Evolutionary conservation across 192 early-diverging fungal genomes (phyloP).

Genomic region (Coemansia umbellata): DNA sequence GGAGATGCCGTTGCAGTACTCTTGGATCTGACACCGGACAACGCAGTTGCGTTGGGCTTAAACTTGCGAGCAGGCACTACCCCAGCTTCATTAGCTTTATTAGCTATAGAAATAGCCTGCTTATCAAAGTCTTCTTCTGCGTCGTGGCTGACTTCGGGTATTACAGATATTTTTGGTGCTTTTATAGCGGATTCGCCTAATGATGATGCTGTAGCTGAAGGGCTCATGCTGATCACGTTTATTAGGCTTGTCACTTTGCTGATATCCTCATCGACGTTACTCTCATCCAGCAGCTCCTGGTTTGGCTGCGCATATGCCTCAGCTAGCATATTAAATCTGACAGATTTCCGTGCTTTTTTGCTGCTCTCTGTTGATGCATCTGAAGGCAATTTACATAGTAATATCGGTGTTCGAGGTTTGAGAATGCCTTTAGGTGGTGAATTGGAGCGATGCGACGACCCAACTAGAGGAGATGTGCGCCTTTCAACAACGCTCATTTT

Average conservation of each 20-base stretch:
- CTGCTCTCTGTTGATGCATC: background rate
- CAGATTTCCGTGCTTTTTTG: constrained; percentile 8
- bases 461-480: background rate
- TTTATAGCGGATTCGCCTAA: background rate
- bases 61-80: constrained; percentile 8
- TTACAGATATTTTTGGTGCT: background rate
- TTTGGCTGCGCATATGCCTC: constrained; percentile 4
- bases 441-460: background rate
- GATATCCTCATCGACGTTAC: constrained; percentile 16
- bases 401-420: constrained; percentile 5
- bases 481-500: constrained; percentile 15
- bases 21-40: constrained; percentile 5
- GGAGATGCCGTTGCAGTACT: background rate
- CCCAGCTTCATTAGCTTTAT: background rate
- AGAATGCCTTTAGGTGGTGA: constrained; percentile 20
- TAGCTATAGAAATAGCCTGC: background rate
- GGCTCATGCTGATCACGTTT: background rate
- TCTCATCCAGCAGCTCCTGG: constrained; percentile 18
- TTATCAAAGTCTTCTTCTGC: background rate
- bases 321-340: constrained; percentile 17
- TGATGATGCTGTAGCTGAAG: background rate
- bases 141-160: background rate
- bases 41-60: constrained; percentile 15
- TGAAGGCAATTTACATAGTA: background rate
- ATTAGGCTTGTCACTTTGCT: constrained; percentile 8